Evolutionary conservation across 1,284 basidiomycete genomes (phyloP).

Genomic region (Rhodotorula sp.): DNA sequence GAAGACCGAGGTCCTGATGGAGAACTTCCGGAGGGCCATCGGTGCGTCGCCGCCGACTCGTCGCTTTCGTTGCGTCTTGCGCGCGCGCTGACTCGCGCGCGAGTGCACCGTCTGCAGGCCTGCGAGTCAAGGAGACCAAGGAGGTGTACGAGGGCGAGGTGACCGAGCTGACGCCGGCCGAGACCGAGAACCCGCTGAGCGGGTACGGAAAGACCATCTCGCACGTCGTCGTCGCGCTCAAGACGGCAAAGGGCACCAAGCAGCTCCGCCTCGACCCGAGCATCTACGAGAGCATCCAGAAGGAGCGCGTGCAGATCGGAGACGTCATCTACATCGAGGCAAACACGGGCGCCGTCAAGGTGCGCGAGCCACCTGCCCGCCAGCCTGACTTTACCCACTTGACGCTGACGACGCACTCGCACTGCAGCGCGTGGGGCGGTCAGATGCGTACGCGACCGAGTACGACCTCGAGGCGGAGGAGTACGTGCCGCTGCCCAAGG

Average conservation of each 20-base stretch:
- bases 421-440: conserved; percentile 82
- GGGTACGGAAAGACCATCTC: conserved; percentile 99
- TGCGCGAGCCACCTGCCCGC: conserved; percentile 47
- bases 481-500: conserved; percentile 96
- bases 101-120: conserved; percentile 59
- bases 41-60: conserved; percentile 57
- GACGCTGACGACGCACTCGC: background rate
- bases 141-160: conserved; percentile 99
- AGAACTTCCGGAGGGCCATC: conserved; percentile 91
- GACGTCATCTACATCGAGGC: conserved; percentile 96
- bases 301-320: conserved; percentile 94
- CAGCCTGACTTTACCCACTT: background rate
- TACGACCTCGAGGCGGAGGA: conserved; percentile 98
- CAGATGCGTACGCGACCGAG: conserved; percentile 97
- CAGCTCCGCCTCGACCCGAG: conserved; percentile 91
- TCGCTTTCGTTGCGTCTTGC: background rate
- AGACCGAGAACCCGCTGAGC: conserved; percentile 90
- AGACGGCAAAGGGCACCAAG: conserved; percentile 98
- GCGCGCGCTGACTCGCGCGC: background rate
- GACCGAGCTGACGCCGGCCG: conserved; percentile 92
- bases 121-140: conserved; percentile 97
- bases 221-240: conserved; percentile 93
- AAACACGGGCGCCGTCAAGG: conserved; percentile 94
- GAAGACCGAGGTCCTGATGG: conserved; percentile 98
- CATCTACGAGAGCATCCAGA: conserved; percentile 96